Base-by-base conservation (phyloP, 2,329 filamentous ascomycete species). In the Knufia fluminis region DNA sequence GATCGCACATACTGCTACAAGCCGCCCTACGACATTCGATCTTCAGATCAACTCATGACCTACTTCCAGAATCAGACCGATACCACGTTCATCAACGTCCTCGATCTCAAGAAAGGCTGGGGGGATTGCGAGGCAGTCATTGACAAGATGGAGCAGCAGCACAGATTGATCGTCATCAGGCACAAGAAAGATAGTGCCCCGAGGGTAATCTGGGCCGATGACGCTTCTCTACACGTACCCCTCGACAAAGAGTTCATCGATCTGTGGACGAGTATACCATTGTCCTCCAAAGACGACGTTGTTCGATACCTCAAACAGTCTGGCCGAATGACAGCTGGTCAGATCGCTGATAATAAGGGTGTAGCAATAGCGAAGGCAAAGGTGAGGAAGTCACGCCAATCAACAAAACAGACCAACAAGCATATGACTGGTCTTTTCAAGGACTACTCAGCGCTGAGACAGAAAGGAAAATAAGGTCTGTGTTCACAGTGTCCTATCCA, bases 81-180 rank as follows among this genome's bases (percentile, higher is more conserved):
- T 52, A 86, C 87, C 1, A 81, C 84, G 56, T 88, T 87, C 10
- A 79, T 97, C 48, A 77, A 76, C 32, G 87, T 97, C 54, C 89
- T 88, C 65, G 89, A 96, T 60, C 77, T 98, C 54, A 94, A 95
- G 68, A 92, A 98, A 64, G 92, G 92, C 55, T 98, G 92, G 92
- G 83, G 84, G 60, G 94, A 88, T 61, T 82, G 90, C 53, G 78
- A 83, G 17, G 77, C 83, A 17, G 78, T 85, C 8, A 85, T 98
- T 64, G 78, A 85, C 54, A 74, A 79, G 58, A 76, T 98, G 46
- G 91, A 96, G 71, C 69, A 69, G 35, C 79, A 86, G 64, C 83
- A 90, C 62, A 83, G 84, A 66, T 75, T 97, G 40, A 75, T 97
- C 31, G 87, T 96, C 4, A 85, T 87, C 19, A 80, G 90, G 53